A percentile compares a stretch with the other conserved stretches of the same genome.
phyloP scores from a whole-genome alignment of 495 filamentous ascomycete species.

The Hypoxylon crocopeplum region DNA sequence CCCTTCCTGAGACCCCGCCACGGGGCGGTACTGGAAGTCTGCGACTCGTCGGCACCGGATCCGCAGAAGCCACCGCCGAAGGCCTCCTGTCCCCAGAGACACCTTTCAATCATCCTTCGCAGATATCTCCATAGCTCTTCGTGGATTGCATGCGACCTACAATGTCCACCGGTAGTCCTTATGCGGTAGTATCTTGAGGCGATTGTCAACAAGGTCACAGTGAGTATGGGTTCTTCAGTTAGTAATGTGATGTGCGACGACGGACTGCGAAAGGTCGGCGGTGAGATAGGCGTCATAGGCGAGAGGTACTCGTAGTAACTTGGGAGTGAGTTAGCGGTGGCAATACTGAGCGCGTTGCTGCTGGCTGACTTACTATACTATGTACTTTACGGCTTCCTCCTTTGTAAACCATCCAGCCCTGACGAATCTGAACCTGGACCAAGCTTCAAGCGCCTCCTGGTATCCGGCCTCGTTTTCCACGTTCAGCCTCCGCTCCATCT shows the following conservation, averaged over 20 bases:
- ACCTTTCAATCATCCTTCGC: conserved; percentile 89
- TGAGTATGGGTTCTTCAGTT: conserved; percentile 88
- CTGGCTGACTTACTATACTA: conserved; percentile 75
- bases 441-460: conserved; percentile 77
- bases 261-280: conserved; percentile 79
- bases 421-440: conserved; percentile 90
- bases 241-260: conserved; percentile 77
- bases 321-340: conserved; percentile 26
- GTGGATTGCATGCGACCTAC: conserved; percentile 88
- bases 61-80: conserved; percentile 88
- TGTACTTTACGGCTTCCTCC: conserved; percentile 87
- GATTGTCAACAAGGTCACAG: conserved; percentile 88
- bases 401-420: conserved; percentile 96
- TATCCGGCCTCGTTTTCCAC: conserved; percentile 57
- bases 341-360: not conserved
- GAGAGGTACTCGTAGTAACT: conserved; percentile 91
- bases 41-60: conserved; percentile 69
- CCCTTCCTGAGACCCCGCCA: conserved; percentile 70
- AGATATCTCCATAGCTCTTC: conserved; percentile 96
- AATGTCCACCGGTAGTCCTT: conserved; percentile 78
- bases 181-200: conserved; percentile 84
- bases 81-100: conserved; percentile 95
- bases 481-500: conserved; percentile 44
- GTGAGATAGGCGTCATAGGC: conserved; percentile 88
- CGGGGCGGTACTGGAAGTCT: conserved; percentile 66